Evolutionary conservation across 768 basidiomycete genomes (phyloP).

Genomic region (Russula abietina): DNA sequence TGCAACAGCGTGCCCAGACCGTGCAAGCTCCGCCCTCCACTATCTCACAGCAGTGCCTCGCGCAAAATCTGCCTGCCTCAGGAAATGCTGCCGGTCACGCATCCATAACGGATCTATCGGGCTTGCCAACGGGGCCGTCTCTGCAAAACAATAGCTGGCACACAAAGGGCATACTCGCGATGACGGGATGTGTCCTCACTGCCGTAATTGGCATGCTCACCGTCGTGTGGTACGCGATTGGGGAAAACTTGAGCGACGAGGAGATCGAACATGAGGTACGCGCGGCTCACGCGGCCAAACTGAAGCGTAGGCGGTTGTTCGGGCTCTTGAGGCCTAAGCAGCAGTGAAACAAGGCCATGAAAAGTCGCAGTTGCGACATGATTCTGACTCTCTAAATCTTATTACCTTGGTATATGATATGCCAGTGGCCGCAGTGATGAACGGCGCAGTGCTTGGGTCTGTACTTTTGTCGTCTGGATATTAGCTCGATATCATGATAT

Average conservation of each 20-base stretch:
- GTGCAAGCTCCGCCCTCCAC: slow-evolving; percentile 43
- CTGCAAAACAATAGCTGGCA: slow-evolving; percentile 68
- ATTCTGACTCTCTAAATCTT: neutral
- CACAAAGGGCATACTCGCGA: slow-evolving; percentile 65
- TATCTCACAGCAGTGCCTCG: slow-evolving; percentile 67
- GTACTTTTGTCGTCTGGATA: no score
- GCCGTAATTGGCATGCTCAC: slow-evolving; percentile 77
- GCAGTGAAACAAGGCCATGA: neutral
- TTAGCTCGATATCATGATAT: no score
- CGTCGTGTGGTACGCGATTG: slow-evolving; percentile 82
- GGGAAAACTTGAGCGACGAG: slow-evolving; percentile 71
- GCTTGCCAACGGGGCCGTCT: slow-evolving; percentile 64
- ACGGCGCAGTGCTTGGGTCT: neutral
- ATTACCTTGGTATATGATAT: neutral
- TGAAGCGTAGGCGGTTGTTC: slow-evolving; percentile 44
- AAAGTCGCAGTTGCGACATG: neutral
- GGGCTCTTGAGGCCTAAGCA: slow-evolving; percentile 27
- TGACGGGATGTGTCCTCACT: slow-evolving; percentile 72
- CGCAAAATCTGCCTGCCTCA: slow-evolving; percentile 48
- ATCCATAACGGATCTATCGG: slow-evolving; percentile 60
- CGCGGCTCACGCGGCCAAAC: slow-evolving; percentile 52
- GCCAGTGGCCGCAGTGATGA: neutral
- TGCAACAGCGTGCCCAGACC: slow-evolving; percentile 46
- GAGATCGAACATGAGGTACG: slow-evolving; percentile 73
- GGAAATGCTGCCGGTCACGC: slow-evolving; percentile 88